A percentile compares a stretch with the other conserved stretches of the same genome.
Conservation (phyloP, 169 alveolate species). For the Plasmodium vivax region DNA sequence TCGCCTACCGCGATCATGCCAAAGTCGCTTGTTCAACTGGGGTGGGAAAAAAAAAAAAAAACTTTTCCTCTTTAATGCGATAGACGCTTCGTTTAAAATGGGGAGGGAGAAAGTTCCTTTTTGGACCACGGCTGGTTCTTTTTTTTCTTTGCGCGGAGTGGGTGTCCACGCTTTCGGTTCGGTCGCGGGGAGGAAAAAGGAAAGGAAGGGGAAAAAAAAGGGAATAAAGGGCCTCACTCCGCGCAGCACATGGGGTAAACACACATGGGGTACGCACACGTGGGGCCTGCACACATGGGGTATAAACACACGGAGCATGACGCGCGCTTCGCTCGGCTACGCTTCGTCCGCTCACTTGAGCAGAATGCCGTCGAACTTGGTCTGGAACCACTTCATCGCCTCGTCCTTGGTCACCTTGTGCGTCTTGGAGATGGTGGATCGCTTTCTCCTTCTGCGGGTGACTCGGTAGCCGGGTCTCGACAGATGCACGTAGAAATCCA, state of each 20-base stretch:
- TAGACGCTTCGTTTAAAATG: neutral
- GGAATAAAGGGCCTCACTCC: neutral
- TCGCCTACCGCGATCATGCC: neutral
- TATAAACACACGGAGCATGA: neutral
- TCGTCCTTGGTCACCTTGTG: conserved; percentile 98
- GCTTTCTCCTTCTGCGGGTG: conserved; percentile 93
- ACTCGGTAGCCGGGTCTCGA: conserved; percentile 99
- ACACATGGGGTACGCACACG: too few species aligned
- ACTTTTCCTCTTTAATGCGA: neutral
- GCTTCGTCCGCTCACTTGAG: conserved; percentile 77
- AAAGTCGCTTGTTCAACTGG: neutral
- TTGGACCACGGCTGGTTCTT: neutral
- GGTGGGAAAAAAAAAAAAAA: neutral
- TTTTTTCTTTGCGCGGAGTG: neutral
- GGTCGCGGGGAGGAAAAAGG: neutral
- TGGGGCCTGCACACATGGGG: neutral
- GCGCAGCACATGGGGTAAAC: neutral
- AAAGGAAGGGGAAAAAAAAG: too few species aligned
- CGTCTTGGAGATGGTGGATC: conserved; percentile 93
- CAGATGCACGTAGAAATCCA: conserved; percentile 99
- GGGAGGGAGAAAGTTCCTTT: neutral
- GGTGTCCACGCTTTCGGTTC: neutral
- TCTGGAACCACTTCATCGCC: conserved; percentile 97
- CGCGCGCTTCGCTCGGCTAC: neutral
- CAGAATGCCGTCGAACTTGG: conserved; percentile 98